Evolutionary conservation across 1,284 basidiomycete species (phyloP).

Genomic region (Heterobasidion irregulare): DNA sequence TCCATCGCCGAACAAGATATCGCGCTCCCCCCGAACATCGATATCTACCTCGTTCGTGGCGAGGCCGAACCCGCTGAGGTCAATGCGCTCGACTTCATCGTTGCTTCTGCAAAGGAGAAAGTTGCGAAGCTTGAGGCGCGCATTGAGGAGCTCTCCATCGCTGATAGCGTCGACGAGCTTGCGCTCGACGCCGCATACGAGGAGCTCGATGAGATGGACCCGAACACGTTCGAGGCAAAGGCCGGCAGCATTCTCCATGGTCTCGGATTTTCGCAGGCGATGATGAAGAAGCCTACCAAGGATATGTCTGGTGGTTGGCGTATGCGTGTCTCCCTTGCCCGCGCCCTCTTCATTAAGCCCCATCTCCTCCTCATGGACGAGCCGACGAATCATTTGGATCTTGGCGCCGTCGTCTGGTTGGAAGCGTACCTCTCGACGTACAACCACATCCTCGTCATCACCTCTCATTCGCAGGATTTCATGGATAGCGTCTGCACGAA

Average conservation of each 20-base stretch:
- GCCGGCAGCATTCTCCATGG: slow-evolving; percentile 95
- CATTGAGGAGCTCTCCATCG: slow-evolving; percentile 89
- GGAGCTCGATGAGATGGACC: slow-evolving; percentile 96
- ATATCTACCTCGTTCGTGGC: slow-evolving; percentile 94
- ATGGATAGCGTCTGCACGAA: slow-evolving; percentile 97
- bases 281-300: slow-evolving; percentile 97
- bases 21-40: slow-evolving; percentile 90
- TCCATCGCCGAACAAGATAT: slow-evolving; percentile 90
- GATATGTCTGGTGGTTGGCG: slow-evolving; percentile 99
- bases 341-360: slow-evolving; percentile 94
- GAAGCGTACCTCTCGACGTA: slow-evolving; percentile 97
- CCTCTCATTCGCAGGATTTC: slow-evolving; percentile 96
- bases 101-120: slow-evolving; percentile 88
- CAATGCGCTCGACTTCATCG: slow-evolving; percentile 95
- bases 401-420: slow-evolving; percentile 97
- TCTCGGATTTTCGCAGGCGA: slow-evolving; percentile 84
- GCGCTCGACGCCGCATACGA: slow-evolving; percentile 87
- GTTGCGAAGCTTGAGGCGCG: slow-evolving; percentile 92
- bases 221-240: slow-evolving; percentile 91
- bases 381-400: slow-evolving; percentile 85
- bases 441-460: slow-evolving; percentile 96
- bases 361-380: slow-evolving; percentile 92
- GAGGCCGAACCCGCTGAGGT: slow-evolving; percentile 96
- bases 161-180: slow-evolving; percentile 85
- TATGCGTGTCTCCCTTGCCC: slow-evolving; percentile 96